Base-by-base conservation (phyloP, 306 rosid species). In the Castanea mollissima region DNA sequence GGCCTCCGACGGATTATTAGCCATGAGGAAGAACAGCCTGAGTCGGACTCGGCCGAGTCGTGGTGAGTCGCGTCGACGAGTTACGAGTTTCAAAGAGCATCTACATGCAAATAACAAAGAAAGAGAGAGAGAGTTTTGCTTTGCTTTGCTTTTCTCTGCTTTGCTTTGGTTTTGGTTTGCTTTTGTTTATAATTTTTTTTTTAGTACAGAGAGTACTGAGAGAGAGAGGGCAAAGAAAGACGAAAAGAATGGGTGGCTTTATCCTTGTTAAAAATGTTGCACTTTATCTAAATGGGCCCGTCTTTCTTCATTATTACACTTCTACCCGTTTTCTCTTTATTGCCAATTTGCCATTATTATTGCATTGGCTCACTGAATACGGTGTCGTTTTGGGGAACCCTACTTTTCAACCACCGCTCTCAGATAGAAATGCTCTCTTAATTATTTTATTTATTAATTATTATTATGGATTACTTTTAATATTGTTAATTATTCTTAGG, bases 1-100 rank as follows among this genome's bases (percentile, higher is more conserved):
- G 5, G 96, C 76, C 16, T 93, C 94, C 19, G 97, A 89, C 19
- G 93, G 90, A 69, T 90, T 92, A 80, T 88, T 93, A 15, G 98
- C 92, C 99, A 95, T 95, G 74, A 62, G 57, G 54, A 55, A 6
- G 54, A 32, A 51, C 54, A 0, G 60, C 21, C 35, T 62, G 59
- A 59, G 54, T 49, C 21, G 64, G 79, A 86, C 82, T 84, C 78
- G 68, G 81, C 1, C 70, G 90, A 76, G 90, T 79, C 0, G 51
- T 13, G 73, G 3, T 60, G 83, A 85, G 88, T 76, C 51, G 67
- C 46, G 69, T 12, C 20, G 76, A 34, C 82, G 77, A 74, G 89
- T 73, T 52, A 27, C 44, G 77, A 80, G 64, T 63, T 23, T 71
- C 20, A 68, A 76, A 74, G 79, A 79, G 85, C 76, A 84, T 73